These are phyloP conservation scores for Boletus reticuloceps DNA, from an alignment of 768 basidiomycete species.

Conservation along the genomic window DNA sequence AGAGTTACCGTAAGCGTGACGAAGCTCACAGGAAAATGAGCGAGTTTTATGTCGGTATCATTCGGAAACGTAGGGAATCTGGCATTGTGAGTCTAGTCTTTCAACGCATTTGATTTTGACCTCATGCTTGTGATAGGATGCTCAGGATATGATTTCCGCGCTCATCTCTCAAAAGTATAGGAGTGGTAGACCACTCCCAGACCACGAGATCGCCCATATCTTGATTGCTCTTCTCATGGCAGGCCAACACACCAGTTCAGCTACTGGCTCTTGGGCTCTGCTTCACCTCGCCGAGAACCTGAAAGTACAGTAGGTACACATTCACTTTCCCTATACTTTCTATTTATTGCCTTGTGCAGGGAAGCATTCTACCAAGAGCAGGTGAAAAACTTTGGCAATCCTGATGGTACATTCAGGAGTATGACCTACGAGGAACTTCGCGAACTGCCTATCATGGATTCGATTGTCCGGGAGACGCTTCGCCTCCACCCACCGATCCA, in stretches of 20 bases:
- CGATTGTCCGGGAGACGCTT: slow-evolving; percentile 90
- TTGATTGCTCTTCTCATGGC: slow-evolving; percentile 99
- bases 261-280: slow-evolving; percentile 86
- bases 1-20: slow-evolving; percentile 87
- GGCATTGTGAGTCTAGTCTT: slow-evolving; percentile 35
- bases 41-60: slow-evolving; percentile 87
- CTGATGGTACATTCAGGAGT: slow-evolving; percentile 75
- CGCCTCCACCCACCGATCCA: slow-evolving; percentile 95
- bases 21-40: slow-evolving; percentile 90
- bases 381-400: slow-evolving; percentile 70
- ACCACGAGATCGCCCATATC: slow-evolving; percentile 95
- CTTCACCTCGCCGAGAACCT: slow-evolving; percentile 80
- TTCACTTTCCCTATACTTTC: background rate
- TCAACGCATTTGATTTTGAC: background rate
- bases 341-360: slow-evolving; percentile 36
- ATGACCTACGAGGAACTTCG: slow-evolving; percentile 87
- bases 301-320: slow-evolving; percentile 62
- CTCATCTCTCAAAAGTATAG: slow-evolving; percentile 84
- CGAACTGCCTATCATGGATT: slow-evolving; percentile 77
- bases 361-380: slow-evolving; percentile 90
- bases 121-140: slow-evolving; percentile 44
- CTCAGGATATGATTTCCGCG: slow-evolving; percentile 90
- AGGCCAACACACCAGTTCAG: slow-evolving; percentile 96
- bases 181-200: slow-evolving; percentile 69
- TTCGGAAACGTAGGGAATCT: slow-evolving; percentile 63